Evolutionary conservation across 176 grass and related monocot species (phyloP).

Genomic region (Oryza meridionalis): DNA sequence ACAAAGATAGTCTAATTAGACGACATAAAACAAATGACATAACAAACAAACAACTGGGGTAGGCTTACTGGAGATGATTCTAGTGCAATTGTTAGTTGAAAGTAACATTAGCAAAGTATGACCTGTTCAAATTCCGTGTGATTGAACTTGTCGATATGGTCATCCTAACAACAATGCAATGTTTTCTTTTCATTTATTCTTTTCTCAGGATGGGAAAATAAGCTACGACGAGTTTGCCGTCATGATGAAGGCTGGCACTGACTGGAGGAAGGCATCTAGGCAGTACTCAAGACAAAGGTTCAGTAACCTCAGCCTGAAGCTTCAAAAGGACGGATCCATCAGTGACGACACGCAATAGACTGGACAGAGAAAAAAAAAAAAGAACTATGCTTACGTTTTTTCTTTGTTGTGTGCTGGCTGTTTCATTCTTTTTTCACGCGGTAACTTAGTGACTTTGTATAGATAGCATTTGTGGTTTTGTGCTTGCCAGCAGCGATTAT

Average conservation of each 20-base stretch:
- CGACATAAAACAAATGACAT: constrained; percentile 5
- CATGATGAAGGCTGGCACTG: constrained; percentile 93
- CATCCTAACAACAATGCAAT: constrained; percentile 13
- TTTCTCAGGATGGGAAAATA: constrained; percentile 79
- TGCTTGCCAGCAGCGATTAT: neutral
- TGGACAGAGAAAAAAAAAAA: neutral
- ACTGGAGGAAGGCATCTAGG: constrained; percentile 94
- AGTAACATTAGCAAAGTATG: neutral
- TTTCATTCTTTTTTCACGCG: neutral
- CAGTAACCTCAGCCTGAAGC: constrained; percentile 73
- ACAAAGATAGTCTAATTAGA: neutral
- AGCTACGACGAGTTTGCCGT: constrained; percentile 69
- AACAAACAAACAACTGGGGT: neutral
- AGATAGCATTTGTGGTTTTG: constrained; percentile 1
- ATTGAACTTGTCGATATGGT: neutral
- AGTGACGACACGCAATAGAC: constrained; percentile 15
- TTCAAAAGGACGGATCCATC: constrained; percentile 66
- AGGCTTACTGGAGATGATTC: constrained; percentile 2
- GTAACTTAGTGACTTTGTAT: constrained; percentile 38
- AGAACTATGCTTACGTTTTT: neutral
- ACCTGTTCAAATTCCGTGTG: constrained; percentile 15
- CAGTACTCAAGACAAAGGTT: constrained; percentile 90
- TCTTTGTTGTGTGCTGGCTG: neutral
- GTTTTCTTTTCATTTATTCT: constrained; percentile 8
- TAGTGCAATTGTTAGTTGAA: constrained; percentile 13